phyloP scores from a whole-genome alignment of 2,329 filamentous ascomycete species.

The Dactylellina leptospora region DNA sequence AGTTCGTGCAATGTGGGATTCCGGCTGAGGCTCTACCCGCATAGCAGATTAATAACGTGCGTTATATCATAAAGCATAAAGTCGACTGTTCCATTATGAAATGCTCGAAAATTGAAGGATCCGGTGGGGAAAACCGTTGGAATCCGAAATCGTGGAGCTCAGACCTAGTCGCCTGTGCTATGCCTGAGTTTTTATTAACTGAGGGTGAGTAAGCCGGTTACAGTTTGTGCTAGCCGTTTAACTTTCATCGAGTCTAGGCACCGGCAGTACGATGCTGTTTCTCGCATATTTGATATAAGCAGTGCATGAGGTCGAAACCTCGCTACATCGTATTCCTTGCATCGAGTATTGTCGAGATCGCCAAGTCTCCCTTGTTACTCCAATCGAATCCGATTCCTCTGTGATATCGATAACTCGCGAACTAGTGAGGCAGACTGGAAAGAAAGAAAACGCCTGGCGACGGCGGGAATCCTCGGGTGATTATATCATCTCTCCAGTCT shows the following conservation, averaged over 20 bases:
- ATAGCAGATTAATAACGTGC: too few species aligned
- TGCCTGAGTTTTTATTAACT: not conserved
- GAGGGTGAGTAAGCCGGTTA: not conserved
- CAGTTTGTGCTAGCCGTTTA: not conserved
- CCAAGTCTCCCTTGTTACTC: not conserved
- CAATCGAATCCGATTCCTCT: not conserved
- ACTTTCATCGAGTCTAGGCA: not conserved
- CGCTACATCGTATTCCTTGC: not conserved
- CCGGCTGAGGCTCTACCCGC: constrained; percentile 7
- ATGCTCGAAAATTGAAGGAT: not conserved
- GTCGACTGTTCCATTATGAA: not conserved
- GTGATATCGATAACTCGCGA: constrained; percentile 1
- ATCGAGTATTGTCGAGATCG: not conserved
- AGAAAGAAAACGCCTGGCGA: constrained; percentile 36
- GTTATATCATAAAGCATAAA: too few species aligned
- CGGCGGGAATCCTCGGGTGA: constrained; percentile 29
- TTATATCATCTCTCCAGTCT: constrained; percentile 26
- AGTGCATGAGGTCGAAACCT: not conserved
- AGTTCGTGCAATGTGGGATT: not conserved
- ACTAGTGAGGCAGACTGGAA: constrained; percentile 31
- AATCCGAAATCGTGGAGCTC: constrained; percentile 4
- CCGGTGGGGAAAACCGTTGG: not conserved
- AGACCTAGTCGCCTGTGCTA: not conserved
- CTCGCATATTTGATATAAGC: not conserved
- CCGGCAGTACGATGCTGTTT: not conserved